Base-by-base conservation (phyloP, 164 flowering plant species). In the Saururus chinensis region DNA sequence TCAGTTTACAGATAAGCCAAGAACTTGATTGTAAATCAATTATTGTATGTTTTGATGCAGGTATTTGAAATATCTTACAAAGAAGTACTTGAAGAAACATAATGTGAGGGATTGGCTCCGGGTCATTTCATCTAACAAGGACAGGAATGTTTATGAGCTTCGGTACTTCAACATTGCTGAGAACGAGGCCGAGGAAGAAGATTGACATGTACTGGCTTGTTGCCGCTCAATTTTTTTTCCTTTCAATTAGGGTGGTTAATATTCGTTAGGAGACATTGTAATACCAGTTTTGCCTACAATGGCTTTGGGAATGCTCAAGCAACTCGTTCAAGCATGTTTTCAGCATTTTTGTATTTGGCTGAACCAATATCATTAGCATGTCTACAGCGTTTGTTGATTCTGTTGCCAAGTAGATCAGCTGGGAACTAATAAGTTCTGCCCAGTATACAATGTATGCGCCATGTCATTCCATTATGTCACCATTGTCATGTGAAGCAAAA, bases 101-200 rank as follows among this genome's bases (percentile, higher is more conserved):
- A 87, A 84, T 65, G 89, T 84, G 55, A 61, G 88, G 20, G 89
- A 87, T 69, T 87, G 93, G 93, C 82, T 87, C 20, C 74, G 89
- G 7, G 89, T 84, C 65, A 80, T 87, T 69, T 75, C 92, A 9
- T 77, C 89, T 61, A 84, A 86, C 86, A 86, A 86, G 58, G 87
- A 84, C 48, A 62, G 89, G 1, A 80, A 78, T 57, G 72, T 84
- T 11, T 87, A 87, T 66, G 88, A 84, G 68, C 73, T 84, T 12
- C 75, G 93, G 53, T 87, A 84, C 84, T 87, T 87, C 81, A 87
- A 83, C 73, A 87, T 87, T 64, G 86, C 88, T 1, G 89, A 87
- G 76, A 81, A 84, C 52, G 89, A 87, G 71, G 89, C 77, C 0
- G 93, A 82, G 73, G 89, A 84, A 40, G 93, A 87, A 62, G 70